Evolutionary conservation across 2,329 filamentous ascomycete genomes (phyloP), one percentile per base, ranked within the genome.

Genomic region (Amauroascus verrucosus): DNA sequence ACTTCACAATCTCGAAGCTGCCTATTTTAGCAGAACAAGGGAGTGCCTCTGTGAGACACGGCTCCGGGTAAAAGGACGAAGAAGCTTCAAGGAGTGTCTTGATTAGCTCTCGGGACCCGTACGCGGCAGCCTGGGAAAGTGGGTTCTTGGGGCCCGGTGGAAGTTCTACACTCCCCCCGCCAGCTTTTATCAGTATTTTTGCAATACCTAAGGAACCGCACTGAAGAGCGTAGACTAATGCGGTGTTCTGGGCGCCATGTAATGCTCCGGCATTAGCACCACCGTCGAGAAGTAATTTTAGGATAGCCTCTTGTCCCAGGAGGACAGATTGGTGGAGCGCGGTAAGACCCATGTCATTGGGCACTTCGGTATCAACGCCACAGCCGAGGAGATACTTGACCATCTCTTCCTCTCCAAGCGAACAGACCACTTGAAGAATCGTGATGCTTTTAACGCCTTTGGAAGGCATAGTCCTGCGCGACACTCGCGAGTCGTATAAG

Each of bases 351-450:
- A 18, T 9, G 22, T 32, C 16, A 18, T 30, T 16, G 8, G 22
- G 47, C 22, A 41, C 48, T 22, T 43, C 37, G 11, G 48, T 46
- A n/a, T 53, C 30, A 16, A 37, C 40, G 16, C 41, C 50, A 2
- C 24, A 46, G 16, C 16, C 41, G 14, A 53, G 30, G 16, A 53
- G 13, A 6, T 46, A 5, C 16, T 53, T 30, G 22, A 53, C 28
- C 28, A 53, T 22, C 8, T 47, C 20, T 13, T 1, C 86, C 93
- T 62, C 72, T 73, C 9, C 74, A 81, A 37, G 81, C 90, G 67
- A 56, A 59, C 14, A 81, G 82, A 43, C 64, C 72, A 58, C 64
- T 61, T 38, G 51, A 58, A 63, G 58, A 68, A 48, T 37, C 9
- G 46, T 48, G 11, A 48, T 26, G 14, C 20, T 38, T 3, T 5